Evolutionary conservation across 306 rosid species (phyloP).

Genomic region (Cicer yamashitae): DNA sequence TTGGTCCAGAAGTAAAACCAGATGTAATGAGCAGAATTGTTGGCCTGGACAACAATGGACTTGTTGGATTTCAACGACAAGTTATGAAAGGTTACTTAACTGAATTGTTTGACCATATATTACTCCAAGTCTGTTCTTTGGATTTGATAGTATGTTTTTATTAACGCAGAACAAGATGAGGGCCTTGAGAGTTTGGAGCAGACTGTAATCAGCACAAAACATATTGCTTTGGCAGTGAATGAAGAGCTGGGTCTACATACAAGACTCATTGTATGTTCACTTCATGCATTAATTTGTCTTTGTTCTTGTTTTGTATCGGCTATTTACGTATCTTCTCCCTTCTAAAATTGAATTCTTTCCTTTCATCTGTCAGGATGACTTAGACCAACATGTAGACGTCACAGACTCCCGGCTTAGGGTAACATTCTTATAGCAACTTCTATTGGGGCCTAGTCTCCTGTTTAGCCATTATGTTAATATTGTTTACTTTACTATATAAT

Average conservation of each 20-base stretch:
- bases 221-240: constrained; percentile 93
- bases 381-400: constrained; percentile 82
- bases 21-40: constrained; percentile 69
- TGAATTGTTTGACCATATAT: constrained; percentile 25
- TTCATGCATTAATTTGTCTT: constrained; percentile 6
- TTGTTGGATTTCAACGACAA: constrained; percentile 87
- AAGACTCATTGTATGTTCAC: constrained; percentile 75
- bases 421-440: constrained; percentile 45
- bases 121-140: constrained; percentile 38
- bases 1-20: constrained; percentile 87
- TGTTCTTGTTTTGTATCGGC: constrained; percentile 7
- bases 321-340: constrained; percentile 17
- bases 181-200: constrained; percentile 87
- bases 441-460: constrained; percentile 1
- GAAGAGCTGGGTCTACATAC: constrained; percentile 88
- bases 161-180: constrained; percentile 85
- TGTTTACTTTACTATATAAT: constrained; percentile 22
- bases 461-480: constrained; percentile 14
- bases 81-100: constrained; percentile 68
- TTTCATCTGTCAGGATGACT: constrained; percentile 76
- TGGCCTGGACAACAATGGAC: constrained; percentile 81
- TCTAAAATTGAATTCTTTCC: constrained; percentile 13
- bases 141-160: constrained; percentile 38
- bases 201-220: constrained; percentile 82
- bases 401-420: constrained; percentile 87